Evolutionary conservation across 306 rosid genomes (phyloP).

Genomic region (Prunus dulcis): DNA sequence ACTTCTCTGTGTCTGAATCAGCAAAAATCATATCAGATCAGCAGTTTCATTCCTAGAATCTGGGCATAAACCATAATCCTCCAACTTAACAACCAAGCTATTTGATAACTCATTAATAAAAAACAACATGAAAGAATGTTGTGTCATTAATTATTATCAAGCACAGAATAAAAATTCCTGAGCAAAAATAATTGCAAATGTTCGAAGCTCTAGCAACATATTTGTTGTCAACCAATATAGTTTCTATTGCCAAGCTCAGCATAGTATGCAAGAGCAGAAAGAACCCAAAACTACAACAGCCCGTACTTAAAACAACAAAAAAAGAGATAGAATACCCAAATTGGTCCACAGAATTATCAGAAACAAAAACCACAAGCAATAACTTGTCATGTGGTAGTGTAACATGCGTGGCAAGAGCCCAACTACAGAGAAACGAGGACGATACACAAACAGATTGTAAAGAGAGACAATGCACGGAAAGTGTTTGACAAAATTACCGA

Average conservation of each 20-base stretch:
- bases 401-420: background rate
- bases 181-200: no score
- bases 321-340: background rate
- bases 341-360: background rate
- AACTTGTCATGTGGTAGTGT: background rate
- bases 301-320: no score
- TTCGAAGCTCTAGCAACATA: no score
- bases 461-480: background rate
- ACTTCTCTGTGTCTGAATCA: slow-evolving; percentile 78
- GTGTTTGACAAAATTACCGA: slow-evolving; percentile 48
- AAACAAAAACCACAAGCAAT: background rate
- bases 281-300: no score
- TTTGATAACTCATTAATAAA: background rate
- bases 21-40: slow-evolving; percentile 11
- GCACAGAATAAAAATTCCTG: no score
- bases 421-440: background rate
- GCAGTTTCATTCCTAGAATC: background rate
- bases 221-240: no score
- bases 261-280: no score
- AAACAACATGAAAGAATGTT: background rate
- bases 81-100: background rate
- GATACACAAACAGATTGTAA: background rate
- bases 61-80: background rate
- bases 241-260: no score
- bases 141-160: background rate